Base-by-base conservation (phyloP, 306 rosid genomes). In the Styphnolobium japonicum region DNA sequence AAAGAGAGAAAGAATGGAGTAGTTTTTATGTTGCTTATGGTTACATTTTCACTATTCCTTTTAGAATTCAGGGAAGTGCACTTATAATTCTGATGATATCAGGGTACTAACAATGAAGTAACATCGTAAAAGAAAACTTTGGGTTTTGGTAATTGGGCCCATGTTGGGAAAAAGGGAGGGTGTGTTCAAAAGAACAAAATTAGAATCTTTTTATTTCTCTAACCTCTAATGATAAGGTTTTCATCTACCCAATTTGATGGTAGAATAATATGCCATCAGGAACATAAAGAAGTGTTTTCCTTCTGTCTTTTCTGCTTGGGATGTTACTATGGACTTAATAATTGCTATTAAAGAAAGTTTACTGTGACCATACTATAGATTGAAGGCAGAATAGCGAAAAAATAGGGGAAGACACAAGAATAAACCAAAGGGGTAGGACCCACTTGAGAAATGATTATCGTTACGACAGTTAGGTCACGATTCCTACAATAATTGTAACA, bases 381-480 rank as follows among this genome's bases (percentile, higher is more conserved):
- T 43, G 56, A 67, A 46, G 37, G 49, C 22, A 8, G 63, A 37
- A 36, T 36, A 49, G 61, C 34, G 27, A 56, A 22, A 48, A 27
- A 25, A 69, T 62, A 76, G 67, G 29, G 22, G 10, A n/a, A 72
- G 85, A 88, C 88, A 82, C 23, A 15, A 23, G 73, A 77, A 84
- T 51, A 29, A 45, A 52, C 84, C 80, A 79, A 78, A 80, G 0
- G 22, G 43, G 82, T 81, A 83, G 88, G 89, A 55, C 83, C 89
- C 72, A 76, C 84, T 19, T 31, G 27, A 58, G 34, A 83, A 73
- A 70, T 67, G 45, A 83, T 86, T 87, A 87, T 87, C 79, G 89
- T 88, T 89, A 83, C 18, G 83, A 55, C 76, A 77, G 80, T 90
- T 89, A 87, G 83, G 84, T 84, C 69, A 75, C 49, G 71, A 55